Evolutionary conservation across 768 basidiomycete genomes (phyloP).

Genomic region (Podaxis carcinomalis): DNA sequence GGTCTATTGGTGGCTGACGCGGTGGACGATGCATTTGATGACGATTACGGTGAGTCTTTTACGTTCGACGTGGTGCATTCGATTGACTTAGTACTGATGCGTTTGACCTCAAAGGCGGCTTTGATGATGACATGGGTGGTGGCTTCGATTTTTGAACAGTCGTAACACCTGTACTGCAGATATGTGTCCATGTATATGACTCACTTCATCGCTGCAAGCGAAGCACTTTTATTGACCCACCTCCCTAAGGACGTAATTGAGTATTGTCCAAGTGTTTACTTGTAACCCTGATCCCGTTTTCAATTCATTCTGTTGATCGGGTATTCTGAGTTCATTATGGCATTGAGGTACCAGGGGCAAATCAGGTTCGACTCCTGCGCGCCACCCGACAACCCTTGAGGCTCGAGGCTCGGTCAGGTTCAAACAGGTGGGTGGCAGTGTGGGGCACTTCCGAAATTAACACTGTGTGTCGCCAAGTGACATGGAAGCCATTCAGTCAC

Average conservation of each 20-base stretch:
- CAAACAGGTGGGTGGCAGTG: too few species aligned
- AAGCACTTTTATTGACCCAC: background rate
- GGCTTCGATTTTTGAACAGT: background rate
- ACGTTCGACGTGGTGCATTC: background rate
- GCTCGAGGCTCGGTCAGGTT: too few species aligned
- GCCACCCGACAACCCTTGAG: too few species aligned
- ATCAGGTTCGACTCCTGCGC: too few species aligned
- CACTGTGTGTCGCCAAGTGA: too few species aligned
- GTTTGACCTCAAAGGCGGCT: background rate
- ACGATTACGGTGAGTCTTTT: constrained; percentile 11
- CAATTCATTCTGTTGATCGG: too few species aligned
- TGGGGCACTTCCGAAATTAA: too few species aligned
- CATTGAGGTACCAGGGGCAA: too few species aligned
- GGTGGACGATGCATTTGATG: constrained; percentile 33
- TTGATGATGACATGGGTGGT: background rate
- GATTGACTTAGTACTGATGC: background rate
- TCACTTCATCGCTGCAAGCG: background rate
- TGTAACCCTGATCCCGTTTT: too few species aligned
- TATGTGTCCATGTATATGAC: background rate
- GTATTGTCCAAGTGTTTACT: too few species aligned
- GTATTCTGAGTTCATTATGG: too few species aligned
- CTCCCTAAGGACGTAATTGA: background rate
- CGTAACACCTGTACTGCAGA: background rate
- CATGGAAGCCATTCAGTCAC: too few species aligned
- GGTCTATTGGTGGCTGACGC: constrained; percentile 53